These are phyloP conservation scores for Corynespora cassiicola DNA, from an alignment of 2,329 filamentous ascomycete species.

Conservation along the genomic window DNA sequence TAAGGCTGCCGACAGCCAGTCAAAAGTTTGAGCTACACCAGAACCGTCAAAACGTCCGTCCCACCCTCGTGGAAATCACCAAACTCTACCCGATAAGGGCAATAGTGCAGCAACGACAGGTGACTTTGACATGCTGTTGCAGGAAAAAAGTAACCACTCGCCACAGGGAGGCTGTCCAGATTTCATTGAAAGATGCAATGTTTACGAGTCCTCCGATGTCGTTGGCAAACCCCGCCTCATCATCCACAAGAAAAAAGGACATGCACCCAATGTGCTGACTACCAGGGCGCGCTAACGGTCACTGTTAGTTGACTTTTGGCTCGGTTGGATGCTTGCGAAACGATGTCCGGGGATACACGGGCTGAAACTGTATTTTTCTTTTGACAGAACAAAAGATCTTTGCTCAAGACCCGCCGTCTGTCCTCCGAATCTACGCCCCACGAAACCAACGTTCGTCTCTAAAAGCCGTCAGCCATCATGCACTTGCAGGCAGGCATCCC, in stretches of 20 bases:
- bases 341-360: too few species aligned
- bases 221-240: too few species aligned
- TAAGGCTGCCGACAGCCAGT: not conserved
- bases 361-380: constrained; percentile 11
- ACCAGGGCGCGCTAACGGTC: too few species aligned
- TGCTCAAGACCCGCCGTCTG: not conserved
- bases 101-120: not conserved
- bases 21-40: constrained; percentile 2
- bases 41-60: constrained; percentile 1
- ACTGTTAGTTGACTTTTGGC: too few species aligned
- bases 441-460: not conserved
- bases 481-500: constrained; percentile 28
- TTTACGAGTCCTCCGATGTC: too few species aligned
- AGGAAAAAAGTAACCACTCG: constrained; percentile 3
- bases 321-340: too few species aligned
- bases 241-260: too few species aligned
- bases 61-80: constrained; percentile 6
- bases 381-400: constrained; percentile 9
- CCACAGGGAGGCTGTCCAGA: too few species aligned
- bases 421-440: too few species aligned
- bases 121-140: not conserved
- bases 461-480: constrained; percentile 10
- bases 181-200: too few species aligned
- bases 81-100: constrained; percentile 1
- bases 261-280: too few species aligned